These are phyloP conservation scores for Baeospora myosura DNA, from an alignment of 1,284 basidiomycete genomes.

Conservation along the genomic window DNA sequence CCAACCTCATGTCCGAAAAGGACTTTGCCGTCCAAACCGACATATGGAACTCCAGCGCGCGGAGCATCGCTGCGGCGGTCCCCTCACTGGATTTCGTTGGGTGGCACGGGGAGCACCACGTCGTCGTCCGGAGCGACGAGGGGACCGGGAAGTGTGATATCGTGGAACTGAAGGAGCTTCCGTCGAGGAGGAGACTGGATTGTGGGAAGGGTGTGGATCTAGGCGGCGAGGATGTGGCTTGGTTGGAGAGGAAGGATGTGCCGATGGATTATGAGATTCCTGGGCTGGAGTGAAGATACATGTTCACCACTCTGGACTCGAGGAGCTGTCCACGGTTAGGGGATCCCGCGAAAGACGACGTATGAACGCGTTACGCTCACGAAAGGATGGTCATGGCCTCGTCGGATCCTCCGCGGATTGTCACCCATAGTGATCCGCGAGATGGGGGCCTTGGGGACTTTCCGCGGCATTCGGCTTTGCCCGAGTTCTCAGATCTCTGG, in stretches of 20 bases:
- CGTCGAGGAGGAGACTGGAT: constrained; percentile 48
- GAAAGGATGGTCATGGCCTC: too few species aligned
- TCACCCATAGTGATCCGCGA: too few species aligned
- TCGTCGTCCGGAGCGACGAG: constrained; percentile 37
- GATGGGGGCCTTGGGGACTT: too few species aligned
- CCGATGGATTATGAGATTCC: constrained; percentile 66
- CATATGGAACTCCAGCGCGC: constrained; percentile 43
- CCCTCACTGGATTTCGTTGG: constrained; percentile 56
- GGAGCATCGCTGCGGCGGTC: constrained; percentile 39
- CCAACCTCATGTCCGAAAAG: constrained; percentile 51
- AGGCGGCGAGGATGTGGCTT: constrained; percentile 53
- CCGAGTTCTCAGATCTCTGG: too few species aligned
- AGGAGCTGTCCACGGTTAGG: too few species aligned
- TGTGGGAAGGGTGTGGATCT: constrained; percentile 63
- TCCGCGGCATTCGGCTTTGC: too few species aligned
- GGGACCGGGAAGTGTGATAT: too few species aligned
- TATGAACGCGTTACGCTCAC: too few species aligned
- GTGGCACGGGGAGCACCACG: constrained; percentile 64
- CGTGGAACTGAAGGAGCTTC: constrained; percentile 59
- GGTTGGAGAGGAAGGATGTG: constrained; percentile 64
- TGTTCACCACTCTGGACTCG: too few species aligned
- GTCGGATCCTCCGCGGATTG: too few species aligned
- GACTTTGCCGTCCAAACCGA: constrained; percentile 51
- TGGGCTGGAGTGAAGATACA: constrained; percentile 26
- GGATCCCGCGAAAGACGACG: too few species aligned